Conservation (phyloP, 139 green algal species). For the Volvox reticuliferus region DNA sequence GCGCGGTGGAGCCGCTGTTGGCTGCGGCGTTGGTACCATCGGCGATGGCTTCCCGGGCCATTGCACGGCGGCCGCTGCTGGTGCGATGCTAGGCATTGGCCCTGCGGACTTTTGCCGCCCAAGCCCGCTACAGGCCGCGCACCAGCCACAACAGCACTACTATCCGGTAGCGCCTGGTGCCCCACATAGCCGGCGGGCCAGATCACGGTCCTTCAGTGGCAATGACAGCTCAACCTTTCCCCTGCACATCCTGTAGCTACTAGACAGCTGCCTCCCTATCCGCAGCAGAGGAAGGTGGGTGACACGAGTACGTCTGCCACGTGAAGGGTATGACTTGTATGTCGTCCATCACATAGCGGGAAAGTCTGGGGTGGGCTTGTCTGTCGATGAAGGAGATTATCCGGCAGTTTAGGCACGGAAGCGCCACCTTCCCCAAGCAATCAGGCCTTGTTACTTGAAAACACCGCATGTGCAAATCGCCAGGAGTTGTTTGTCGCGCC, state of each 20-base stretch:
- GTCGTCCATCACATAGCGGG: too few relatives aligned
- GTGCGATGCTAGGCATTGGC: slow-evolving; percentile 28
- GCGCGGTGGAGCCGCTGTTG: not conserved
- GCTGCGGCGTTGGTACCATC: not conserved
- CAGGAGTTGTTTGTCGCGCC: too few relatives aligned
- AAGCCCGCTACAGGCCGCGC: not conserved
- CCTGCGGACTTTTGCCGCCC: not conserved
- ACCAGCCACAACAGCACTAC: not conserved
- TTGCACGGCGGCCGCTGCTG: not conserved
- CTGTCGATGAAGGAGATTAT: too few relatives aligned
- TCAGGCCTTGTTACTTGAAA: too few relatives aligned
- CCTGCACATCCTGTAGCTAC: slow-evolving; percentile 34
- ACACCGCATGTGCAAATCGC: too few relatives aligned
- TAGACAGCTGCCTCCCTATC: not conserved
- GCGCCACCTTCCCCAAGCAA: too few relatives aligned
- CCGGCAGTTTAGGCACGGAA: too few relatives aligned
- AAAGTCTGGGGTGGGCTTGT: too few relatives aligned
- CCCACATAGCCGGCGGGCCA: not conserved
- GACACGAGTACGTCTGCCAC: too few relatives aligned
- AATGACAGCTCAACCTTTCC: slow-evolving; percentile 5
- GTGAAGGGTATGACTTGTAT: too few relatives aligned
- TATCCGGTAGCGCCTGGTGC: not conserved
- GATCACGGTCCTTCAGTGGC: slow-evolving; percentile 9
- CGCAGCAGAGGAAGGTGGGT: too few relatives aligned
- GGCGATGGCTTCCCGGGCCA: not conserved